Evolutionary conservation across 768 basidiomycete species (phyloP).

Genomic region (Sistotremastrum niveocremeum): DNA sequence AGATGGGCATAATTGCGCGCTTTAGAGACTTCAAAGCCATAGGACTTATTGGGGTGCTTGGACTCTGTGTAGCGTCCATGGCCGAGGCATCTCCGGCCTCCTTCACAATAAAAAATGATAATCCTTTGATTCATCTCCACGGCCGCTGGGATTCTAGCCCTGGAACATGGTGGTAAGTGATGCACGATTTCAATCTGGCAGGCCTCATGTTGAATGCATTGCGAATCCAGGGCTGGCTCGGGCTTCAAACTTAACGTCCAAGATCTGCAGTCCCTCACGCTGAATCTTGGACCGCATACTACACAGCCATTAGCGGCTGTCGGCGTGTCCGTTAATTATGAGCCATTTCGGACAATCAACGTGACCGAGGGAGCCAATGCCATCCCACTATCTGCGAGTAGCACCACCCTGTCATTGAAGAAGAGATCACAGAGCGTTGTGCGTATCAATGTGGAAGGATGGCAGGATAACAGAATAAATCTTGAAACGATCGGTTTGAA

Average conservation of each 20-base stretch:
- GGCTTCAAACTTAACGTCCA: conserved; percentile 37
- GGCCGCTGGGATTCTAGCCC: conserved; percentile 39
- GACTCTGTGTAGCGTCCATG: too few relatives aligned
- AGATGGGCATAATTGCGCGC: too few relatives aligned
- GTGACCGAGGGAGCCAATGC: conserved; percentile 31
- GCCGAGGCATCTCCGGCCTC: background rate
- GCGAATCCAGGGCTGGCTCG: conserved; percentile 32
- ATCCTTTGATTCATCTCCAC: conserved; percentile 34
- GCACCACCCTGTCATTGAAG: background rate
- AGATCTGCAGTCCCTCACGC: conserved; percentile 26
- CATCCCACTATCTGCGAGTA: conserved; percentile 21
- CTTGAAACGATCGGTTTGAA: conserved; percentile 35
- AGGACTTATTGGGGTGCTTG: too few relatives aligned
- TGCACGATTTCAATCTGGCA: background rate
- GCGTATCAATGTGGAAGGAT: conserved; percentile 39
- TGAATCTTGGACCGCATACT: conserved; percentile 37
- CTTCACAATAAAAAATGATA: conserved; percentile 18
- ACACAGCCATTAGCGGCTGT: conserved; percentile 31
- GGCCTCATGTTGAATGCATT: background rate
- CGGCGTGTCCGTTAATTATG: conserved; percentile 37
- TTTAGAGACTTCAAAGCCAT: too few relatives aligned
- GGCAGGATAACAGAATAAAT: conserved; percentile 46
- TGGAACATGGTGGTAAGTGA: conserved; percentile 41
- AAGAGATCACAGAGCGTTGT: conserved; percentile 18
- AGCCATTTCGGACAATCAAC: conserved; percentile 31